phyloP scores from a whole-genome alignment of 805 yeast species.

The Dipodascus geniculatus region DNA sequence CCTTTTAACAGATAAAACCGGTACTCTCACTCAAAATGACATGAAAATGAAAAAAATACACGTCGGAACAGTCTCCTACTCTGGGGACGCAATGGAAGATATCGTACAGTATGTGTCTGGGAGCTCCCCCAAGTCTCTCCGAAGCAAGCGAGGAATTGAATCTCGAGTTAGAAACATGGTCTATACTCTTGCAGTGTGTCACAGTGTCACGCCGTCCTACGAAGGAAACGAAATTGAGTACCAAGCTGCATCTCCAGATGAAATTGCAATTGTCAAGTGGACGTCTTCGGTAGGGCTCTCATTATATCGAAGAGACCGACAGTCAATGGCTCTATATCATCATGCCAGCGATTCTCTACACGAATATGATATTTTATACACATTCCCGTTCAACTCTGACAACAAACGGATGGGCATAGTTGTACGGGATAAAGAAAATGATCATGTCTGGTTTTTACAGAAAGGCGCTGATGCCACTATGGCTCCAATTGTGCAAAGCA shows the following conservation, averaged over 20 bases:
- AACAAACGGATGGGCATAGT: conserved; percentile 94
- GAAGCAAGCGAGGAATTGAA: conserved; percentile 58
- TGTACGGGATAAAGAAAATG: conserved; percentile 47
- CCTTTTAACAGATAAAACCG: conserved; percentile 86
- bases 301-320: conserved; percentile 71
- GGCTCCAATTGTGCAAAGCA: conserved; percentile 67
- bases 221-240: conserved; percentile 67
- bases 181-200: conserved; percentile 83
- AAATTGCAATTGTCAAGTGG: conserved; percentile 89
- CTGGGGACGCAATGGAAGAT: conserved; percentile 84
- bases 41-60: conserved; percentile 93
- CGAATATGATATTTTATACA: conserved; percentile 59
- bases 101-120: conserved; percentile 56
- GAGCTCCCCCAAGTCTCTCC: conserved; percentile 11
- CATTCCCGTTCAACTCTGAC: conserved; percentile 92
- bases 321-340: conserved; percentile 57
- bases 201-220: conserved; percentile 89
- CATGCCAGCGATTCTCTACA: conserved; percentile 33
- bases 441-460: conserved; percentile 72
- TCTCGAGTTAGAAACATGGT: conserved; percentile 69
- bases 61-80: conserved; percentile 83
- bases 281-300: conserved; percentile 79
- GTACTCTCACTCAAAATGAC: conserved; percentile 94
- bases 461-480: conserved; percentile 98
- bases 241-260: conserved; percentile 99